Percentiles rank a stretch among this genome's conserved stretches.
These are phyloP conservation scores for Aspergillus costaricaensis DNA, from an alignment of 2,329 filamentous ascomycete species.

Conservation along the genomic window DNA sequence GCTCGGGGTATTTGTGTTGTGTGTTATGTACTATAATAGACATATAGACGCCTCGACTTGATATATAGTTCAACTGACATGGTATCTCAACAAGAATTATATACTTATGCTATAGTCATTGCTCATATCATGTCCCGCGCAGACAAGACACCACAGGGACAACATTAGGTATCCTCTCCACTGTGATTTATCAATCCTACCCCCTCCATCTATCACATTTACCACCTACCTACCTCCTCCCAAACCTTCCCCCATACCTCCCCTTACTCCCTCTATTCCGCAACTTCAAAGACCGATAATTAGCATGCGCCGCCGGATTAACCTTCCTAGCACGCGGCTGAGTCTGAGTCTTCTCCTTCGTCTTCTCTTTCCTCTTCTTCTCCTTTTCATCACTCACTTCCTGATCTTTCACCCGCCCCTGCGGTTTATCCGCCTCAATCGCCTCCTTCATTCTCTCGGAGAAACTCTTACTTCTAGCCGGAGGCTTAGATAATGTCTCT, in stretches of 20 bases:
- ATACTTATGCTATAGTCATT: constrained; percentile 15
- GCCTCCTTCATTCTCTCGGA: constrained; percentile 42
- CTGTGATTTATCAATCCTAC: too few species aligned
- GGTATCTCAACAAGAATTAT: constrained; percentile 22
- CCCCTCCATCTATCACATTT: too few species aligned
- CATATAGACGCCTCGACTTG: constrained; percentile 8
- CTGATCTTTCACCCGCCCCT: constrained; percentile 19
- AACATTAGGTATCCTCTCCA: background rate
- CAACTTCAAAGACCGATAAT: constrained; percentile 52
- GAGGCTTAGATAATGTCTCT: constrained; percentile 14
- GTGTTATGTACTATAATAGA: background rate
- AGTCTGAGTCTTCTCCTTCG: too few species aligned
- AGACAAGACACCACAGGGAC: background rate
- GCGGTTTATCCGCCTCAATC: constrained; percentile 26
- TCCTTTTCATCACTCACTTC: constrained; percentile 17
- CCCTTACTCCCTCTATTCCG: constrained; percentile 41
- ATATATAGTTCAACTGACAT: constrained; percentile 3
- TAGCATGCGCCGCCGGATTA: constrained; percentile 51
- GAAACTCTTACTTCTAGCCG: constrained; percentile 33
- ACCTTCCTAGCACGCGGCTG: constrained; percentile 37
- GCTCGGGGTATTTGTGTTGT: constrained; percentile 4
- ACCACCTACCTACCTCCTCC: constrained; percentile 30
- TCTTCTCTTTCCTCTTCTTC: too few species aligned
- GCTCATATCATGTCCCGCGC: constrained; percentile 16
- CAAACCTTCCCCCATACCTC: constrained; percentile 40